Evolutionary conservation across 202 grass and related monocot species (phyloP).

Genomic region (Brachypodium distachyon): DNA sequence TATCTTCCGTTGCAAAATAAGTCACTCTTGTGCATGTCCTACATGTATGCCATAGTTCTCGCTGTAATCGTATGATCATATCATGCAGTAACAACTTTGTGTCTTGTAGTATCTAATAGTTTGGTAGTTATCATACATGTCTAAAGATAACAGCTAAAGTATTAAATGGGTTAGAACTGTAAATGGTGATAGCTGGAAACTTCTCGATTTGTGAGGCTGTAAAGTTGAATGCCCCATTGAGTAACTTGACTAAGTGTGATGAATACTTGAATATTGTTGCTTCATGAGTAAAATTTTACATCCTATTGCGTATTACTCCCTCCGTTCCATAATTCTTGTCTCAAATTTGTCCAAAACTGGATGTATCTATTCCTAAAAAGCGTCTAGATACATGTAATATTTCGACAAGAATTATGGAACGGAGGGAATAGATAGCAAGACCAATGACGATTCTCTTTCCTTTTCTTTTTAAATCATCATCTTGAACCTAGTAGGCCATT

Average conservation of each 20-base stretch:
- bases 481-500: neutral
- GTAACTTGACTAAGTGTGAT: neutral
- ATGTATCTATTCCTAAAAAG: too few relatives aligned
- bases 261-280: neutral
- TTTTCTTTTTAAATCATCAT: neutral
- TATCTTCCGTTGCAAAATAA: neutral
- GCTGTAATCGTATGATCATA: neutral
- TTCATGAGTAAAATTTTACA: neutral
- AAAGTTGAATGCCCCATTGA: neutral
- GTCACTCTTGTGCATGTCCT: neutral
- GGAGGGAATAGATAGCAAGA: too few relatives aligned
- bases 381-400: too few relatives aligned
- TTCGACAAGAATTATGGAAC: too few relatives aligned
- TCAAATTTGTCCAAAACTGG: too few relatives aligned
- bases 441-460: neutral
- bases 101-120: neutral
- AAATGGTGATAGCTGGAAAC: neutral
- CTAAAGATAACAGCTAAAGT: neutral
- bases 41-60: neutral
- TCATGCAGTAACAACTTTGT: neutral
- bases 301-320: neutral
- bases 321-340: too few relatives aligned
- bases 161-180: slow-evolving; percentile 1
- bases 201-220: neutral
- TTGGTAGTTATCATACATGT: neutral